A percentile compares a stretch with the other conserved stretches of the same genome.
Evolutionary conservation across 305 asterid species (phyloP).

Genomic region (Solanum hybrid): DNA sequence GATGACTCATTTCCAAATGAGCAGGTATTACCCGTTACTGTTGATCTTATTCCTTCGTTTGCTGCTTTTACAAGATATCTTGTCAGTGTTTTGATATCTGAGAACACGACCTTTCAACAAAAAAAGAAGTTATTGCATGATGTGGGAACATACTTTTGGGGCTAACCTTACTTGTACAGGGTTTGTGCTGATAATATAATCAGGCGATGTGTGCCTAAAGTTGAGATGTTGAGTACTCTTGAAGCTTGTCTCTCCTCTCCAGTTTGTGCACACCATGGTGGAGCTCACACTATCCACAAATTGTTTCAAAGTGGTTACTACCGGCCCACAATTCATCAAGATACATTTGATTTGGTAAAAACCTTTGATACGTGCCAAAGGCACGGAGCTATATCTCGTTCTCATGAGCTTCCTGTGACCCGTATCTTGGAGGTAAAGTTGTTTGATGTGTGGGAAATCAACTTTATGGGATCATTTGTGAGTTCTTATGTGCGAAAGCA

Average conservation of each 20-base stretch:
- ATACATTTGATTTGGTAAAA: not conserved
- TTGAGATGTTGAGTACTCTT: not conserved
- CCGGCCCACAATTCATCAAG: not conserved
- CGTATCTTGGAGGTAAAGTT: not conserved
- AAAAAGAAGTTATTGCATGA: not conserved
- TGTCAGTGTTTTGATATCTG: too few relatives aligned
- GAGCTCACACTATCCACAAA: too few relatives aligned
- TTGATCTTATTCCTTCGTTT: not conserved
- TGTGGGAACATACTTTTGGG: not conserved
- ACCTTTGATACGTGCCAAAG: not conserved
- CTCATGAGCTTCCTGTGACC: not conserved
- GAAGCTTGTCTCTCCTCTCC: too few relatives aligned
- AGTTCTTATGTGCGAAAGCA: not conserved
- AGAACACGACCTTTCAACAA: too few relatives aligned
- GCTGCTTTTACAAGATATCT: not conserved
- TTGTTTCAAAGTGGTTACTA: not conserved
- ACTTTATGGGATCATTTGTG: not conserved
- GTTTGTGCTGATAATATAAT: not conserved
- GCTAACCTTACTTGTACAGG: not conserved
- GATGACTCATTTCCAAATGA: not conserved
- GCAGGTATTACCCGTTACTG: not conserved
- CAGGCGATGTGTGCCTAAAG: not conserved
- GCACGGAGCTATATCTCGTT: not conserved
- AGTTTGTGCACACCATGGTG: too few relatives aligned
- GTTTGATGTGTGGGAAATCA: not conserved